phyloP scores from a whole-genome alignment of 208 protist genomes.

The Herpetomonas tarakana region DNA sequence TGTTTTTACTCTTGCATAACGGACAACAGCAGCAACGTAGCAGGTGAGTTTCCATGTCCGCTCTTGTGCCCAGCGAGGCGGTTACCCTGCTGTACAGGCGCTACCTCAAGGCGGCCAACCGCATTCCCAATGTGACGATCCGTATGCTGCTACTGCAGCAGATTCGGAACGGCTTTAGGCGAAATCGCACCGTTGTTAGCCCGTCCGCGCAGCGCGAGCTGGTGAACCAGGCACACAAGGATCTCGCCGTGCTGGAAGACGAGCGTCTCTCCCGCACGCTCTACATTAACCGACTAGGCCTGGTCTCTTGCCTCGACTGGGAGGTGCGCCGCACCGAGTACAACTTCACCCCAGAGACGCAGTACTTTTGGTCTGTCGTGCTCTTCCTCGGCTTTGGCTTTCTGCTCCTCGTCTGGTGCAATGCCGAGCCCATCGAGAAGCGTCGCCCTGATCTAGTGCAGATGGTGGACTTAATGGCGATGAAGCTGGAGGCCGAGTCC shows the following conservation, averaged over 20 bases:
- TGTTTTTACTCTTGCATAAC: no score
- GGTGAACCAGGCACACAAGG: conserved; percentile 80
- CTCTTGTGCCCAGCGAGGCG: conserved; percentile 74
- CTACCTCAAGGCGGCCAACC: conserved; percentile 82
- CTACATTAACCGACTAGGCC: conserved; percentile 86
- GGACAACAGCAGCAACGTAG: no score
- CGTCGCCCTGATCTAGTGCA: conserved; percentile 65
- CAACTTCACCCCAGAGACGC: conserved; percentile 71
- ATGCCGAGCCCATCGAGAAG: conserved; percentile 51
- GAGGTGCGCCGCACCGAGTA: conserved; percentile 86
- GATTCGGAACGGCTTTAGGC: conserved; percentile 68
- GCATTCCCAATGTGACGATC: conserved; percentile 85
- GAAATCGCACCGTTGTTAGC: conserved; percentile 64
- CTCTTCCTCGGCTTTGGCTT: conserved; percentile 41
- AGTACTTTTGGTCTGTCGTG: conserved; percentile 38
- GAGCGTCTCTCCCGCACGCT: conserved; percentile 81
- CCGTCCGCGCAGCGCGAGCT: conserved; percentile 80
- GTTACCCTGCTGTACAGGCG: conserved; percentile 81
- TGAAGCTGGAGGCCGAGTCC: conserved; percentile 77
- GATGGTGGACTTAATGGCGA: conserved; percentile 83
- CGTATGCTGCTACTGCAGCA: conserved; percentile 87
- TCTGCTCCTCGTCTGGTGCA: conserved; percentile 30
- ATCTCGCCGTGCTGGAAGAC: conserved; percentile 79
- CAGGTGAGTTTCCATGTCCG: conserved; percentile 69
- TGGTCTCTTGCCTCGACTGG: conserved; percentile 90